Percentiles rank a stretch among this genome's conserved stretches.
These are phyloP conservation scores for Aspergillus sp. DNA, from an alignment of 2,329 filamentous ascomycete species.

Conservation along the genomic window DNA sequence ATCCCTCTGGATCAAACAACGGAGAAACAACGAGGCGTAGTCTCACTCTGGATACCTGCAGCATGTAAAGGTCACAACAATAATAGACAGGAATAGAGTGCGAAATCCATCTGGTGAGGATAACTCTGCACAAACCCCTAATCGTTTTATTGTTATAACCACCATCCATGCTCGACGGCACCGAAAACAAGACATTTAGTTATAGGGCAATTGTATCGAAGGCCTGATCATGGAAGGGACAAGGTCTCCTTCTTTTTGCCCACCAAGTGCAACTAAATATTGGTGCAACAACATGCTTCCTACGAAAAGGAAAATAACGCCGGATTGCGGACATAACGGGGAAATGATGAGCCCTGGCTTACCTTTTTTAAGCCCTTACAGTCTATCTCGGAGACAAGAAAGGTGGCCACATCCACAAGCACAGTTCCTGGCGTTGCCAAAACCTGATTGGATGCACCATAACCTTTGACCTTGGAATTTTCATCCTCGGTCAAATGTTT, in stretches of 20 bases:
- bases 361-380: slow-evolving; percentile 50
- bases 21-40: slow-evolving; percentile 24
- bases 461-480: slow-evolving; percentile 64
- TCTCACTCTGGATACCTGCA: slow-evolving; percentile 14
- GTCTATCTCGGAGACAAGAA: slow-evolving; percentile 69
- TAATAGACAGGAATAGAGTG: not conserved
- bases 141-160: not conserved
- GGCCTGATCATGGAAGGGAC: slow-evolving; percentile 48
- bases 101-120: slow-evolving; percentile 43
- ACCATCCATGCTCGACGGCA: not conserved
- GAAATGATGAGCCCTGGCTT: slow-evolving; percentile 22
- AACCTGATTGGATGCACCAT: slow-evolving; percentile 77
- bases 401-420: slow-evolving; percentile 76
- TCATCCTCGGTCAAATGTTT: slow-evolving; percentile 40
- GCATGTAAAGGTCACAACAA: slow-evolving; percentile 9
- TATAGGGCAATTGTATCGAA: slow-evolving; percentile 63
- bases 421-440: slow-evolving; percentile 65
- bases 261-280: slow-evolving; percentile 19
- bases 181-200: slow-evolving; percentile 25
- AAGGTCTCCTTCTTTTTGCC: slow-evolving; percentile 59
- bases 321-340: not conserved
- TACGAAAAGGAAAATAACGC: not conserved
- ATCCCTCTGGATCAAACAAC: slow-evolving; percentile 24
- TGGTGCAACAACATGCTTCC: not conserved
- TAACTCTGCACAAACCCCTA: slow-evolving; percentile 24